Evolutionary conservation across 306 rosid genomes (phyloP).

Genomic region (Hylodesmum podocarpum): DNA sequence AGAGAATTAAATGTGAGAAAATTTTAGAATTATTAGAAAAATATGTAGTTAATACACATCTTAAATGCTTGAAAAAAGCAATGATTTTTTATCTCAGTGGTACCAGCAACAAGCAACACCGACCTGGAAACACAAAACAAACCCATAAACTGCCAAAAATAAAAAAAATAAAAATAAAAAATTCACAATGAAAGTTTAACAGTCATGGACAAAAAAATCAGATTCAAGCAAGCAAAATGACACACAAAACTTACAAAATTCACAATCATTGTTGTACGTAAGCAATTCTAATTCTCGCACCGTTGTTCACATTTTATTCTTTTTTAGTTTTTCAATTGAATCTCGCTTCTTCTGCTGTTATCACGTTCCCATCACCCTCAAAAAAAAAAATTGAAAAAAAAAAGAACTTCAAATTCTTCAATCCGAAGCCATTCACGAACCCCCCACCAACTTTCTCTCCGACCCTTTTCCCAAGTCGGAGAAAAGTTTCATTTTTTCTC

Average conservation of each 20-base stretch:
- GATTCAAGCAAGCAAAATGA: background rate
- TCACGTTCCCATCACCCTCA: conserved; percentile 37
- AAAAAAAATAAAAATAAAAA: background rate
- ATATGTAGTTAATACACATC: background rate
- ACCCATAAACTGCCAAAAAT: background rate
- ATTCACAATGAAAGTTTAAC: background rate
- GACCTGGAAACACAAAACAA: background rate
- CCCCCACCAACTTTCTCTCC: conserved; percentile 48
- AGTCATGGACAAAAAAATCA: background rate
- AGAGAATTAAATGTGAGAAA: no score
- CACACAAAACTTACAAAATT: background rate
- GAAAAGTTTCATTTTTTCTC: conserved; percentile 29
- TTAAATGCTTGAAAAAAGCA: background rate
- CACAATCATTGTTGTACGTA: conserved; percentile 15
- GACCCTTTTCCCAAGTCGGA: background rate
- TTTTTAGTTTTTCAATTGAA: background rate
- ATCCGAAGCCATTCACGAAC: conserved; percentile 38
- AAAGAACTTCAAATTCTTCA: conserved; percentile 27
- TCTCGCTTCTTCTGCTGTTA: conserved; percentile 27
- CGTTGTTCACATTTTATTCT: background rate
- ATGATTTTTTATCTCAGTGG: background rate
- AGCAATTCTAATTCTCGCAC: conserved; percentile 19
- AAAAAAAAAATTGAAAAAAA: background rate
- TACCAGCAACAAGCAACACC: background rate
- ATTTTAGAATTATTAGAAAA: no score